Conservation (phyloP, 139 green algal species). For the Zygnema cylindricum region DNA sequence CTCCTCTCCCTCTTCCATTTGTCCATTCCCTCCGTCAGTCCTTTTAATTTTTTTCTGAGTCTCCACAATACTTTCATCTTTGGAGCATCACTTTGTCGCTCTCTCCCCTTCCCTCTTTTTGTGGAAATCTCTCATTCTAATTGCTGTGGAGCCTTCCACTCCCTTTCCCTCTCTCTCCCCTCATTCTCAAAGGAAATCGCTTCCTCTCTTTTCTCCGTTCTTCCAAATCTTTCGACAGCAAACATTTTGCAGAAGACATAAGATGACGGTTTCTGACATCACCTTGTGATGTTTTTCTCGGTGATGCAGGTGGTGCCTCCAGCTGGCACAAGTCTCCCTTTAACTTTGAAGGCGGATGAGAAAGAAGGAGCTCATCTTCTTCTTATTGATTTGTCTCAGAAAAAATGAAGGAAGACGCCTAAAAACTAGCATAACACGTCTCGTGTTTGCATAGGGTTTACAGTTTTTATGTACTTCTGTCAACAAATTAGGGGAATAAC, state of each 20-base stretch:
- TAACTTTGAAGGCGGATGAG: conserved; percentile 33
- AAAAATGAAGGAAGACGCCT: too few species aligned
- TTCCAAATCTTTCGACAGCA: neutral
- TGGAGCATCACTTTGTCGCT: too few species aligned
- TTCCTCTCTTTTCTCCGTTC: neutral
- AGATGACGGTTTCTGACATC: neutral
- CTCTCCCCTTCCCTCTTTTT: too few species aligned
- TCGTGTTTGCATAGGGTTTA: neutral
- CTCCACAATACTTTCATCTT: too few species aligned
- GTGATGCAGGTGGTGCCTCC: conserved; percentile 33
- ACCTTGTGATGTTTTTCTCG: neutral
- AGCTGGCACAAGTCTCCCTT: neutral
- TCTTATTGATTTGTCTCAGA: conserved; percentile 42
- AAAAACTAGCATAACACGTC: too few species aligned
- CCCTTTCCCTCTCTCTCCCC: too few species aligned
- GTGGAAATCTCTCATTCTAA: too few species aligned
- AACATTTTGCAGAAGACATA: neutral
- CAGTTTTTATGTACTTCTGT: neutral
- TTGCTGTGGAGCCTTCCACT: too few species aligned
- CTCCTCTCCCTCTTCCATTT: too few species aligned
- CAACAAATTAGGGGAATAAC: neutral
- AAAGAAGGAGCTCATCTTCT: conserved; percentile 36
- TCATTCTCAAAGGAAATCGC: too few species aligned
- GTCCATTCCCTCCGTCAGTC: neutral
- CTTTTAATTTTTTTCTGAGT: conserved; percentile 12